Base-by-base conservation (phyloP, 176 grass and related monocot genomes). In the Coix lacrymajobi region DNA sequence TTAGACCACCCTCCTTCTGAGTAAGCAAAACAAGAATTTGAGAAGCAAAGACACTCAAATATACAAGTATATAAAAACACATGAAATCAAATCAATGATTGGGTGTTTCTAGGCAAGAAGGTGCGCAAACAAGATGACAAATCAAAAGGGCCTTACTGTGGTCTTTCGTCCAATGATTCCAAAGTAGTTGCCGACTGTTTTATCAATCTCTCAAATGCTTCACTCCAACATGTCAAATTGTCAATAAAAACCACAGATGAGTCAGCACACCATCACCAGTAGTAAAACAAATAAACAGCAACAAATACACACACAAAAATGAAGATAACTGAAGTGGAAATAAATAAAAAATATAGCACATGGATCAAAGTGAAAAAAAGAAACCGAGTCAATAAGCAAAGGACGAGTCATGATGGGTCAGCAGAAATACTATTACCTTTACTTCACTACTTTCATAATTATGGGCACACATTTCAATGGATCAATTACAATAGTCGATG, bases 171-270 rank as follows among this genome's bases (percentile, higher is more conserved):
- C 87, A 78, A 83, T 84, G 26, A 90, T 81, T 67, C 87, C 87
- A 48, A 88, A 92, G 85, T 90, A 92, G 32, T 83, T 84, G 76
- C 76, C 87, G 73, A 92, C 87, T 74, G 85, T 90, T 79, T 86
- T 75, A 51, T 85, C 85, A 81, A 94, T 64, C 62, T 90, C 83
- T 60, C 76, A 78, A 56, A 85, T 56, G 57, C 87, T 85, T 51
- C 78, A 80, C 36, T 89, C 89, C 85, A 36, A 4, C 37, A 51
- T 90, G 60, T 60, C n/a, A 25, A 63, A 52, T 22, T 87, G 20
- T 90, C 73, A 87, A 92, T 63, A 92, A 65, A 39, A 97, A 80
- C 85, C 91, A 70, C 86, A 89, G 33, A 69, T 37, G 41, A 72
- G 49, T 26, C 48, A 24, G 64, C 49, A 57, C 4, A 44, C 29